These are phyloP conservation scores for Boletellus emodensis DNA, from an alignment of 768 basidiomycete species.

Conservation along the genomic window DNA sequence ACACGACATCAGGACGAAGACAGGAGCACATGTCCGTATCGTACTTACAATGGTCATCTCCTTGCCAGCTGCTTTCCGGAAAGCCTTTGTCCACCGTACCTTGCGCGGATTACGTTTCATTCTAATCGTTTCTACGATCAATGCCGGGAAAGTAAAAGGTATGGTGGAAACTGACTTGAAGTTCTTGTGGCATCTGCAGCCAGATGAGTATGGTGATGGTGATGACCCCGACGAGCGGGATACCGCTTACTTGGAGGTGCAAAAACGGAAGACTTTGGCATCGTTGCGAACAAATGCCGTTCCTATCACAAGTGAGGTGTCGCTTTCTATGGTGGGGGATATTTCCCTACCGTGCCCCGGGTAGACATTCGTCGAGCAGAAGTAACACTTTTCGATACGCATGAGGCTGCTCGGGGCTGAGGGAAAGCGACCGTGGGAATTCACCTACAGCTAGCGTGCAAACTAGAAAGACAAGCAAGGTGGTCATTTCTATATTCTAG, in stretches of 20 bases:
- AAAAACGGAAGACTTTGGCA: constrained; percentile 96
- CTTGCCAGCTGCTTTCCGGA: constrained; percentile 97
- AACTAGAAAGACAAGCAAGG: no score
- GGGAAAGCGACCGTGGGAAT: constrained; percentile 25
- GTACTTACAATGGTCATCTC: constrained; percentile 93
- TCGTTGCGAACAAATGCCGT: constrained; percentile 96
- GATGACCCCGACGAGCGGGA: background rate
- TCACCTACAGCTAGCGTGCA: no score
- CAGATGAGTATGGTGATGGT: constrained; percentile 3
- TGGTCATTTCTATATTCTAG: no score
- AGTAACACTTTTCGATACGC: constrained; percentile 98
- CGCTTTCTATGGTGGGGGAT: background rate
- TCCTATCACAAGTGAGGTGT: constrained; percentile 41
- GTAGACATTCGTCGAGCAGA: constrained; percentile 95
- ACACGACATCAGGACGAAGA: background rate
- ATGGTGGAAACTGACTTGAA: constrained; percentile 73
- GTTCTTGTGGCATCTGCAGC: constrained; percentile 90
- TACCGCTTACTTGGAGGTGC: constrained; percentile 82
- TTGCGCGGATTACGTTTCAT: constrained; percentile 99
- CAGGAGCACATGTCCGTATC: constrained; percentile 2
- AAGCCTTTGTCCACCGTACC: constrained; percentile 99
- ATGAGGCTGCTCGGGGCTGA: constrained; percentile 37
- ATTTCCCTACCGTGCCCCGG: constrained; percentile 79
- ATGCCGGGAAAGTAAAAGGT: background rate
- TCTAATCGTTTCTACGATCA: constrained; percentile 37